phyloP scores from a whole-genome alignment of 1,139 yeast species.

The Taiozyma sp. region DNA sequence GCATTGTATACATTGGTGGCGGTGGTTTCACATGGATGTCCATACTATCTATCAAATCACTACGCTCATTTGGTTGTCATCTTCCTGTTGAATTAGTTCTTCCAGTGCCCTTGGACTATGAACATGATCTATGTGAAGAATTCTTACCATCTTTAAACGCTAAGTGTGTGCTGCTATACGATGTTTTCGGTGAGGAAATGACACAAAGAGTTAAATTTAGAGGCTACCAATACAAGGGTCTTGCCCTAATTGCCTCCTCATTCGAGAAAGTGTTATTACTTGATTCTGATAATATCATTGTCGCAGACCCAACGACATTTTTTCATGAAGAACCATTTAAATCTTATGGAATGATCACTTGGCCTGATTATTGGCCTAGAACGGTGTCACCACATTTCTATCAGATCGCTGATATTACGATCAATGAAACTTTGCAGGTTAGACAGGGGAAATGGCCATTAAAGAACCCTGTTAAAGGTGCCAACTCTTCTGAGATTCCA shows the following conservation, averaged over 20 bases:
- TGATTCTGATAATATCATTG: slow-evolving; percentile 61
- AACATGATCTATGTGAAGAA: slow-evolving; percentile 46
- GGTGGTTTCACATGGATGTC: slow-evolving; percentile 72
- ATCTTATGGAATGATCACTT: slow-evolving; percentile 36
- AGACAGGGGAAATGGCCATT: slow-evolving; percentile 34
- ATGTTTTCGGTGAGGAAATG: slow-evolving; percentile 27
- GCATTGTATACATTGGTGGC: slow-evolving; percentile 80
- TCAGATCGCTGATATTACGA: slow-evolving; percentile 44
- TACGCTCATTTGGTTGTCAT: slow-evolving; percentile 51
- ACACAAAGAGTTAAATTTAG: slow-evolving; percentile 34
- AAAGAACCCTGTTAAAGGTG: slow-evolving; percentile 5
- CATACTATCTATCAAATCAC: slow-evolving; percentile 55
- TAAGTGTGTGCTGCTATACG: slow-evolving; percentile 46
- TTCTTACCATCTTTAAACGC: slow-evolving; percentile 49
- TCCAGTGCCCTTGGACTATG: slow-evolving; percentile 47
- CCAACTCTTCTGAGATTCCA: slow-evolving; percentile 20
- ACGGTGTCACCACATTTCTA: slow-evolving; percentile 56
- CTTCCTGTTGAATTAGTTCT: slow-evolving; percentile 60
- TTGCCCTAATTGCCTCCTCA: slow-evolving; percentile 51
- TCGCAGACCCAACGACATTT: slow-evolving; percentile 46
- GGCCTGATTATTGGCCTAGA: slow-evolving; percentile 75
- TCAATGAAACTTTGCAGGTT: slow-evolving; percentile 33
- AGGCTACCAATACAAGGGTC: slow-evolving; percentile 56
- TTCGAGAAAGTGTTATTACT: slow-evolving; percentile 52
- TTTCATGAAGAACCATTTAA: slow-evolving; percentile 32